These are phyloP conservation scores for Vachellia pachyceras DNA, from an alignment of 306 rosid genomes.

Conservation along the genomic window DNA sequence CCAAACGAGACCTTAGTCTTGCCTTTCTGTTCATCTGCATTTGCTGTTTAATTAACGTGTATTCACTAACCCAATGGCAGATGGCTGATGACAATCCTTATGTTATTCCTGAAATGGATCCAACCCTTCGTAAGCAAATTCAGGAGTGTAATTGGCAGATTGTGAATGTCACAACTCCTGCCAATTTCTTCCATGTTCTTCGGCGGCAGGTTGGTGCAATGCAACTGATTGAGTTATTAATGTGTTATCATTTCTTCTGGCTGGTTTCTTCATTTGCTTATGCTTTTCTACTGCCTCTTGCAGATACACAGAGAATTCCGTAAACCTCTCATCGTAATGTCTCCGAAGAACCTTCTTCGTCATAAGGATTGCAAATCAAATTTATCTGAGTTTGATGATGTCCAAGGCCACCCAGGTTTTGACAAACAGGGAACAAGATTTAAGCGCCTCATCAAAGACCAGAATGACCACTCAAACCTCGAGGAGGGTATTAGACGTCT, in stretches of 20 bases:
- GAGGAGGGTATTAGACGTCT: constrained; percentile 95
- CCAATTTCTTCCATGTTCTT: constrained; percentile 95
- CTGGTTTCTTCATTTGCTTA: constrained; percentile 33
- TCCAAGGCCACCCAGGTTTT: constrained; percentile 97
- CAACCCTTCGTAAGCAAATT: constrained; percentile 90
- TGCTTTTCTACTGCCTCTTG: constrained; percentile 24
- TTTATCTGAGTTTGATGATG: constrained; percentile 95
- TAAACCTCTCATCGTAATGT: constrained; percentile 93
- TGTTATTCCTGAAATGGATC: constrained; percentile 97
- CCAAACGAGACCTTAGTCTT: constrained; percentile 12
- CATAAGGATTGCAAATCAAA: constrained; percentile 92
- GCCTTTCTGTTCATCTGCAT: constrained; percentile 12
- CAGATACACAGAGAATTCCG: constrained; percentile 94
- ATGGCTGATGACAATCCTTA: constrained; percentile 97
- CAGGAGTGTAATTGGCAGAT: constrained; percentile 99
- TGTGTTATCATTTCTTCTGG: not conserved
- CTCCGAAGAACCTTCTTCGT: constrained; percentile 94
- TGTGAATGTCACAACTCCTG: constrained; percentile 97
- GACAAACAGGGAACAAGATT: constrained; percentile 99
- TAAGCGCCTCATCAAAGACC: constrained; percentile 95
- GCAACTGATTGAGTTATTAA: constrained; percentile 32
- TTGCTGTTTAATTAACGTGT: constrained; percentile 31
- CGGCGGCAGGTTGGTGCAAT: constrained; percentile 84
- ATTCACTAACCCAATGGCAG: constrained; percentile 59
- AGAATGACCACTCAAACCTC: constrained; percentile 67